A percentile compares a stretch with the other conserved stretches of the same genome.
These are phyloP conservation scores for Globisporangium radiosum DNA, from an alignment of 352 stramenopile genomes.

Conservation along the genomic window DNA sequence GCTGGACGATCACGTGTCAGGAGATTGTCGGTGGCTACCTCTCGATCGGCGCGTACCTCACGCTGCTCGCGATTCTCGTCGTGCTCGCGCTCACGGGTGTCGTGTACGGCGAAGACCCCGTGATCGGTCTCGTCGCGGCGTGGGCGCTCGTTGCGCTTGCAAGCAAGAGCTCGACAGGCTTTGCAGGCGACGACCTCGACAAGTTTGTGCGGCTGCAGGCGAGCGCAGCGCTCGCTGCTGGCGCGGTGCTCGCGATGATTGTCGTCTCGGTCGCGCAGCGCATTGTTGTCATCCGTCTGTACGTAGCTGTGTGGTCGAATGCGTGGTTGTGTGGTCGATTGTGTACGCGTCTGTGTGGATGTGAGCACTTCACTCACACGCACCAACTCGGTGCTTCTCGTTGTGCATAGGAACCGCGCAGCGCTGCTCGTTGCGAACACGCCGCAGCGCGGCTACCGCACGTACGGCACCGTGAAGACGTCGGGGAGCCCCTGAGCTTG, in stretches of 20 bases:
- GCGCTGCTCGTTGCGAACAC: slow-evolving; percentile 12
- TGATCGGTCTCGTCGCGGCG: slow-evolving; percentile 42
- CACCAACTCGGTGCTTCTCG: not conserved
- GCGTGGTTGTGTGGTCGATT: too few relatives aligned
- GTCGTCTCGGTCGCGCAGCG: slow-evolving; percentile 28
- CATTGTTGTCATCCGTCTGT: slow-evolving; percentile 12
- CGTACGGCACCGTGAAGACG: slow-evolving; percentile 12
- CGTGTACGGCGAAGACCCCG: slow-evolving; percentile 40
- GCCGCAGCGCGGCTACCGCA: slow-evolving; percentile 14
- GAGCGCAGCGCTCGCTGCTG: slow-evolving; percentile 28
- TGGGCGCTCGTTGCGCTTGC: slow-evolving; percentile 50
- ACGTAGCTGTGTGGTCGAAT: not conserved
- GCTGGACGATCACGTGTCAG: slow-evolving; percentile 49
- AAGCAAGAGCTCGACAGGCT: slow-evolving; percentile 24
- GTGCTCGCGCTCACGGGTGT: slow-evolving; percentile 35
- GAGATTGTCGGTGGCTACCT: slow-evolving; percentile 27
- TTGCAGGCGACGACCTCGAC: slow-evolving; percentile 15
- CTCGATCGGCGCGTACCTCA: slow-evolving; percentile 33
- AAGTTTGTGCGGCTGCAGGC: slow-evolving; percentile 38
- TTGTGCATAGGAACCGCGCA: slow-evolving; percentile 8
- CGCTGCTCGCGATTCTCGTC: slow-evolving; percentile 36
- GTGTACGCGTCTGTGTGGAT: not conserved
- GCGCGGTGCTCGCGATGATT: slow-evolving; percentile 20
- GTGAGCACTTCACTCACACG: not conserved
- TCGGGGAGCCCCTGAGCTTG: slow-evolving; percentile 4